These are phyloP conservation scores for Verticillium tricorpus DNA, from an alignment of 2,329 filamentous ascomycete species.

Conservation along the genomic window DNA sequence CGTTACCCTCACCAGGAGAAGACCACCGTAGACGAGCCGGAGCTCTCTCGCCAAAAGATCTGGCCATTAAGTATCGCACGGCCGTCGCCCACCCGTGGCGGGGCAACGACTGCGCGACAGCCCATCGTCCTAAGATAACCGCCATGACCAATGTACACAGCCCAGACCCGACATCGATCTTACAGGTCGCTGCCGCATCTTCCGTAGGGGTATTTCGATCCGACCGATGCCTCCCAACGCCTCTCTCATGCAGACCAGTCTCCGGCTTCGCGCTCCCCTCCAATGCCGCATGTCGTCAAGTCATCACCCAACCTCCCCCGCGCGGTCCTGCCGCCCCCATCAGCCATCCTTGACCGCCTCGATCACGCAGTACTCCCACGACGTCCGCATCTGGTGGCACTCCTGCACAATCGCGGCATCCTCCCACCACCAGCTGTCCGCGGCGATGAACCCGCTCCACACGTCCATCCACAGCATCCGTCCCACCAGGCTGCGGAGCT, in stretches of 20 bases:
- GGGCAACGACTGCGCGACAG: no score
- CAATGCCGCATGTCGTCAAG: neutral
- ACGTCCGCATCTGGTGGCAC: slow-evolving; percentile 48
- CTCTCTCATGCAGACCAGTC: slow-evolving; percentile 1
- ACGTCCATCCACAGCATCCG: slow-evolving; percentile 57
- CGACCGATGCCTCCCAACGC: slow-evolving; percentile 10
- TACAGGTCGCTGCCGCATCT: neutral
- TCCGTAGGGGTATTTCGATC: slow-evolving; percentile 2
- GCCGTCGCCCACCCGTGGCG: no score
- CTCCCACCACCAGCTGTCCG: slow-evolving; percentile 59
- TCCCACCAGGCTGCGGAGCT: slow-evolving; percentile 48
- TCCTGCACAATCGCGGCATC: slow-evolving; percentile 49
- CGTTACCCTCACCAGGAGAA: no score
- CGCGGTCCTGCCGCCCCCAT: neutral
- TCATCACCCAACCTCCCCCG: no score
- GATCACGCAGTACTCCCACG: slow-evolving; percentile 56
- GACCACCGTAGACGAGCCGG: no score
- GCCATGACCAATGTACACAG: neutral
- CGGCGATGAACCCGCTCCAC: slow-evolving; percentile 50
- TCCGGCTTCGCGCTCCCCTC: neutral
- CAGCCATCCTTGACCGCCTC: slow-evolving; percentile 45
- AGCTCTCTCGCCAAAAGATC: no score
- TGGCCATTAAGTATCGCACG: neutral
- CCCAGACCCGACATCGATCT: no score
- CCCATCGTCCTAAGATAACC: no score